phyloP scores from a whole-genome alignment of 169 alveolate species.

The Plasmodium relictum region DNA sequence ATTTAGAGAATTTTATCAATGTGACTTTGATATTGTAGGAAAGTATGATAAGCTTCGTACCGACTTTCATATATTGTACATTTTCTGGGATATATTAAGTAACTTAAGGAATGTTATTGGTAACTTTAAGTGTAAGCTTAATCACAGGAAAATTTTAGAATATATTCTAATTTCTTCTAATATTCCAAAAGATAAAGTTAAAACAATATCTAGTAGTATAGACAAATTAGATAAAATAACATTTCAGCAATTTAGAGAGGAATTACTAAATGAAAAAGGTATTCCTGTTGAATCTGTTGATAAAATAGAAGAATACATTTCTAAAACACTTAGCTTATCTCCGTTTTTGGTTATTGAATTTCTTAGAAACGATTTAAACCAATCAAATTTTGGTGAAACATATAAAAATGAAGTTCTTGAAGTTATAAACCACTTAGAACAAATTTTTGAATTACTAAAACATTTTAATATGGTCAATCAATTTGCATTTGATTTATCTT shows the following conservation, averaged over 20 bases:
- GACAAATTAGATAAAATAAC: slow-evolving; percentile 97
- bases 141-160: slow-evolving; percentile 94
- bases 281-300: slow-evolving; percentile 87
- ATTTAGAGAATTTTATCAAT: slow-evolving; percentile 97
- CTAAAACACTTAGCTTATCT: slow-evolving; percentile 88
- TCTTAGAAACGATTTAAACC: slow-evolving; percentile 82
- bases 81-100: slow-evolving; percentile 90
- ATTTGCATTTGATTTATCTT: slow-evolving; percentile 91
- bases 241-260: slow-evolving; percentile 94
- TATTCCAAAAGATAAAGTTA: slow-evolving; percentile 90
- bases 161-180: slow-evolving; percentile 93
- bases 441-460: slow-evolving; percentile 78
- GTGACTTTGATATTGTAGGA: slow-evolving; percentile 98
- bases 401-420: slow-evolving; percentile 73
- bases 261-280: slow-evolving; percentile 94
- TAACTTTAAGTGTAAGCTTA: slow-evolving; percentile 91
- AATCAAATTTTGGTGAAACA: slow-evolving; percentile 57
- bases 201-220: slow-evolving; percentile 94
- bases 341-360: slow-evolving; percentile 82
- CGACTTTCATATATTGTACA: slow-evolving; percentile 96
- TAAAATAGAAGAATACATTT: slow-evolving; percentile 88
- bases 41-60: slow-evolving; percentile 92
- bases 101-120: slow-evolving; percentile 87
- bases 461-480: slow-evolving; percentile 77
- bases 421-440: slow-evolving; percentile 73